These are phyloP conservation scores for Tolypocladium ovalisporum DNA, from an alignment of 2,329 filamentous ascomycete genomes.

Conservation along the genomic window DNA sequence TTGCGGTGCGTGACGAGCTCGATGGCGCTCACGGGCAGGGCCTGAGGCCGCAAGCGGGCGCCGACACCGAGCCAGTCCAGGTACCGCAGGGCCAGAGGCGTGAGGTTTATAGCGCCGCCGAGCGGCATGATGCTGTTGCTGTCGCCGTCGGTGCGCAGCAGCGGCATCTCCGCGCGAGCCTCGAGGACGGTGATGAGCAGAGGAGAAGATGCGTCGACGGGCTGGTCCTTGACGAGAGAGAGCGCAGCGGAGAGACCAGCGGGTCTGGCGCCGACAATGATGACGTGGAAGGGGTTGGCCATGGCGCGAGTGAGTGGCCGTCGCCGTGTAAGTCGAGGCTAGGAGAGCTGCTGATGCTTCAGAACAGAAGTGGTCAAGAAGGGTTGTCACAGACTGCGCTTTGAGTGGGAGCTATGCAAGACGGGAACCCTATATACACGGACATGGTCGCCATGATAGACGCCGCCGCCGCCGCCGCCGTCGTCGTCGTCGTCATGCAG, in stretches of 20 bases:
- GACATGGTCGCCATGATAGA: too few relatives aligned
- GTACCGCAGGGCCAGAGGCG: conserved; percentile 31
- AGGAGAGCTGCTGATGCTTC: background rate
- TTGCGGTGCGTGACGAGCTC: conserved; percentile 18
- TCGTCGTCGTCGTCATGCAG: background rate
- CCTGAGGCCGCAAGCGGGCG: conserved; percentile 9
- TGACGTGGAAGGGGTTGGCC: conserved; percentile 5
- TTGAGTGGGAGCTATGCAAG: too few relatives aligned
- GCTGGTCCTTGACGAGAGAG: conserved; percentile 28
- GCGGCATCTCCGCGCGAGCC: conserved; percentile 30
- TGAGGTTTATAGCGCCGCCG: conserved; percentile 34
- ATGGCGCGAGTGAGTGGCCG: background rate
- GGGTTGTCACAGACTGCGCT: background rate
- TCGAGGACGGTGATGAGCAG: conserved; percentile 32
- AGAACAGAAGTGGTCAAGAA: background rate
- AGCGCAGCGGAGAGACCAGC: conserved; percentile 38
- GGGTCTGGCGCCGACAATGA: conserved; percentile 41
- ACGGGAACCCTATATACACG: background rate
- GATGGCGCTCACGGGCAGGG: conserved; percentile 10
- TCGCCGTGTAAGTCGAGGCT: background rate
- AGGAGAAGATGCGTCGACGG: conserved; percentile 13
- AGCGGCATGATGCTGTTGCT: conserved; percentile 11
- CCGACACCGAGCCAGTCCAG: conserved; percentile 28
- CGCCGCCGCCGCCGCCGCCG: background rate
- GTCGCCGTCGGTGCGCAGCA: conserved; percentile 18